These are phyloP conservation scores for Termitomyces sp. DNA, from an alignment of 768 basidiomycete genomes.

Conservation along the genomic window DNA sequence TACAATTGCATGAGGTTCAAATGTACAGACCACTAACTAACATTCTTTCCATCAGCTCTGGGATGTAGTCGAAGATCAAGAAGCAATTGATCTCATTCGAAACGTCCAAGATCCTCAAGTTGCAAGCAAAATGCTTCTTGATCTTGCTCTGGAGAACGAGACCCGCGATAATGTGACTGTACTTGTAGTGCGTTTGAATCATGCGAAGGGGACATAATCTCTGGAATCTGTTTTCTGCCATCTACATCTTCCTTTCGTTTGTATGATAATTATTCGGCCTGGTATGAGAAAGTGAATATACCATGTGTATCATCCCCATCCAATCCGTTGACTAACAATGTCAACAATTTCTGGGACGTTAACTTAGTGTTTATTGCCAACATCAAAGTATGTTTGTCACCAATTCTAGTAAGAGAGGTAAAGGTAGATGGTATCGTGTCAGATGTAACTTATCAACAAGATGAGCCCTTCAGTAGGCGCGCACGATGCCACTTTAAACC, in stretches of 20 bases:
- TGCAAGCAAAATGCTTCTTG: constrained; percentile 13
- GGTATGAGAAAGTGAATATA: not conserved
- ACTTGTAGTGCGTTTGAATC: constrained; percentile 13
- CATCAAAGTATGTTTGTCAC: not conserved
- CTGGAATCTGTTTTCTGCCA: not conserved
- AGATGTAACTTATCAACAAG: no score
- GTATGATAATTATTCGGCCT: not conserved
- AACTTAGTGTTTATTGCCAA: no score
- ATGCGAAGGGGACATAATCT: not conserved
- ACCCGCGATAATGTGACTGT: constrained; percentile 16
- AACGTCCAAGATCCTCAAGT: constrained; percentile 5
- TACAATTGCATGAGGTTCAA: not conserved
- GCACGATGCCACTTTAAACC: no score
- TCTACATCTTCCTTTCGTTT: not conserved
- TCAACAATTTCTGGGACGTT: not conserved
- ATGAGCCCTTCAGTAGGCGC: no score
- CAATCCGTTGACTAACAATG: not conserved
- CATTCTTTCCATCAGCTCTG: constrained; percentile 7
- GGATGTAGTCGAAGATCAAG: constrained; percentile 13
- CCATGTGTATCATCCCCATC: not conserved
- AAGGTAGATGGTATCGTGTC: no score
- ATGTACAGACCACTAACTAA: not conserved
- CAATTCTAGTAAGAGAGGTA: no score
- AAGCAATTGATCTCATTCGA: constrained; percentile 11
- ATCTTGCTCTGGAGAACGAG: constrained; percentile 9